phyloP scores from a whole-genome alignment of 2,329 filamentous ascomycete species.

The Ceratocystis alfenasii region DNA sequence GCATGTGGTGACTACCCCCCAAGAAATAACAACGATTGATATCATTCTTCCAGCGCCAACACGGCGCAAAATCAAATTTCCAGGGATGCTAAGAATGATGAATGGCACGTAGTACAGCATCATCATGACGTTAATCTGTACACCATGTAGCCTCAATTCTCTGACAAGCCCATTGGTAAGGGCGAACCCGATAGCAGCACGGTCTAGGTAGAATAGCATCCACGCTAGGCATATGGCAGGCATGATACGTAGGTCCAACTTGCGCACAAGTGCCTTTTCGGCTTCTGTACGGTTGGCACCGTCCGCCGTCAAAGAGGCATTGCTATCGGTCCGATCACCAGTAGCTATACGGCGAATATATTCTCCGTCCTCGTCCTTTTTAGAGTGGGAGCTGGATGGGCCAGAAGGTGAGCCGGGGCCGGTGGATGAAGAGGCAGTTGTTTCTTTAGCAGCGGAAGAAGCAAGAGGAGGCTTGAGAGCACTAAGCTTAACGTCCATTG shows the following conservation, averaged over 20 bases:
- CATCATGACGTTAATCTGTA: slow-evolving; percentile 41
- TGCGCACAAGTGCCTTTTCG: slow-evolving; percentile 15
- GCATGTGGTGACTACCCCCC: slow-evolving; percentile 24
- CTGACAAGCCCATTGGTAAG: slow-evolving; percentile 45
- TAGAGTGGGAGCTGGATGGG: slow-evolving; percentile 11
- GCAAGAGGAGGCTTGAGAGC: background rate
- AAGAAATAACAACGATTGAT: slow-evolving; percentile 23
- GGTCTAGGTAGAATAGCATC: slow-evolving; percentile 26
- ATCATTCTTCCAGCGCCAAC: slow-evolving; percentile 25
- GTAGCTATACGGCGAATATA: slow-evolving; percentile 10
- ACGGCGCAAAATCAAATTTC: slow-evolving; percentile 24
- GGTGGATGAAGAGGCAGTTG: background rate
- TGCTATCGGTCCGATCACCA: background rate
- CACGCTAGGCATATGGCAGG: slow-evolving; percentile 22
- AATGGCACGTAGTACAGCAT: slow-evolving; percentile 25
- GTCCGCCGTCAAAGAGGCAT: background rate
- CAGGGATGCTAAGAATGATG: slow-evolving; percentile 26
- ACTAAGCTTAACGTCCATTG: background rate
- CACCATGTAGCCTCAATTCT: slow-evolving; percentile 45
- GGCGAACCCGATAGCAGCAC: slow-evolving; percentile 27
- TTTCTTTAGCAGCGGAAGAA: background rate
- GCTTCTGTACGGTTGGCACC: background rate
- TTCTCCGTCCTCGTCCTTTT: slow-evolving; percentile 16
- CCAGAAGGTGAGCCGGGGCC: background rate
- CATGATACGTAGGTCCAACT: slow-evolving; percentile 22